Base-by-base conservation (phyloP, 1,139 yeast genomes). In the Pichia sp. region DNA sequence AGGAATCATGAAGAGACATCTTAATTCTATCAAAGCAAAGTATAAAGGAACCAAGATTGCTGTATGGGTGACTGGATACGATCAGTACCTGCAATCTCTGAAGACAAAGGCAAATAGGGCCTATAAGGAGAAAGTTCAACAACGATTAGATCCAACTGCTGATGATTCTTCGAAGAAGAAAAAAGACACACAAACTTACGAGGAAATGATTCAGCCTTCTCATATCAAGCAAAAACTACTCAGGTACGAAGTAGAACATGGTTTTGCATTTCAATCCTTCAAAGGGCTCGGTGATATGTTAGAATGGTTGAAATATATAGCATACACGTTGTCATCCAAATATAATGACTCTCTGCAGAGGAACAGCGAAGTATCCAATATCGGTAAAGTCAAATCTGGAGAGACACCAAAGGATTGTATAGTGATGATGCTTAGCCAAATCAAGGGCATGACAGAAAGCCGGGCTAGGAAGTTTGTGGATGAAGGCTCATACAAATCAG, bases 331-430 rank as follows among this genome's bases (percentile, higher is more conserved):
- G 9, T 77, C 84, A 0, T 67, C 72, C 31, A 72, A 80, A 7
- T 64, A 81, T 38, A 80, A 81, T 65, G 89, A 84, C 65, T 80
- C 81, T 46, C 71, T 71, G 48, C 78, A 80, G 59, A 69, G 88
- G 59, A 79, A 81, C 63, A 73, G 75, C 55, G 76, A 76, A 31
- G 73, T 81, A 55, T 77, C 86, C 1, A 81, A 80, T 60, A 67
- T 85, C 10, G 81, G 83, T 0, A 71, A 72, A 6, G 80, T 83
- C 12, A 78, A 74, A 64, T 81, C 86, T 5, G 87, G 87, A 0
- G 67, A 71, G 6, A 79, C 77, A 61, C 61, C 71, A 4, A 69
- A 70, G 45, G 77, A 79, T 45, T 76, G 84, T 0, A 77, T 75
- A 60, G 61, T 75, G 4, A 78, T 78, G 60, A 74, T 81, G 51